Conservation (phyloP, 441 rosid genomes). For the Dalechampia spathulata region DNA sequence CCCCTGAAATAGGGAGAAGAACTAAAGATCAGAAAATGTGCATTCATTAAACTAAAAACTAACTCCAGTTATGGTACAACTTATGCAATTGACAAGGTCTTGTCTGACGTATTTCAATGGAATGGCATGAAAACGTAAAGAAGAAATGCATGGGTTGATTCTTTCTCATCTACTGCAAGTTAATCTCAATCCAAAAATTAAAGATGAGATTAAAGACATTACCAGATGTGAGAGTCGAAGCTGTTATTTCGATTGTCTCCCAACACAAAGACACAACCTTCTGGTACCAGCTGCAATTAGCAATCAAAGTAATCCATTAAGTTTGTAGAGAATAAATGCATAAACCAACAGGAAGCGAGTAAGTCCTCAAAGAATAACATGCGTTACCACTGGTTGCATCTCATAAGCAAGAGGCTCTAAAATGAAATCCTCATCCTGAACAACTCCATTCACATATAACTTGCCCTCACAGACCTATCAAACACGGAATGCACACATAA, state of each 20-base stretch:
- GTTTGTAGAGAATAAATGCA: not conserved
- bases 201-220: not conserved
- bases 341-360: not conserved
- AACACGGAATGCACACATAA: not conserved
- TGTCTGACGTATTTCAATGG: not conserved
- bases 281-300: constrained; percentile 64
- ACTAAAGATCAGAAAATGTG: not conserved
- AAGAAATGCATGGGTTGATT: not conserved
- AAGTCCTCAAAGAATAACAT: not conserved
- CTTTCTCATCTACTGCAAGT: constrained; percentile 3
- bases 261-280: constrained; percentile 87
- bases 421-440: constrained; percentile 62
- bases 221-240: constrained; percentile 94
- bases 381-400: constrained; percentile 76
- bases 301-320: not conserved
- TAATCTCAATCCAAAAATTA: not conserved
- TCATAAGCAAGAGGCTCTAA: constrained; percentile 75
- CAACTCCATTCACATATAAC: constrained; percentile 67
- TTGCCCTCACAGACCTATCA: constrained; percentile 71
- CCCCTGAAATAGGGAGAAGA: constrained; percentile 52
- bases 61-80: not conserved
- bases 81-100: not conserved
- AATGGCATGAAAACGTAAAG: not conserved
- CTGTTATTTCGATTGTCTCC: constrained; percentile 96
- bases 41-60: not conserved